A percentile compares a stretch with the other conserved stretches of the same genome.
These are phyloP conservation scores for Syncephalis fuscata DNA, from an alignment of 371 early-diverging fungal species.

Conservation along the genomic window DNA sequence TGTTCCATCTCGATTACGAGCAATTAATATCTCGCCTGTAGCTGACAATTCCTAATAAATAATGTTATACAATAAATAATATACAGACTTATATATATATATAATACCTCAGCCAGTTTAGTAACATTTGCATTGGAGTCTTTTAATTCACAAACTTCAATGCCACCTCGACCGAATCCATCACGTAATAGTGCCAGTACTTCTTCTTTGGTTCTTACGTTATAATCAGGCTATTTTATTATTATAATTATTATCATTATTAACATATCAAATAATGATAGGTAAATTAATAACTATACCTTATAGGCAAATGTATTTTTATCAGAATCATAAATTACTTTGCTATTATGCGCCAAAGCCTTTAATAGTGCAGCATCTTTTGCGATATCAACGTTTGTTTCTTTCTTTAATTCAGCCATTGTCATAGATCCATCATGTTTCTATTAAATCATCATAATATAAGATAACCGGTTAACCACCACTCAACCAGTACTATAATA, in stretches of 20 bases:
- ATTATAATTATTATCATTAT: background rate
- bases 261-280: background rate
- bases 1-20: slow-evolving; percentile 54
- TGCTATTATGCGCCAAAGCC: slow-evolving; percentile 38
- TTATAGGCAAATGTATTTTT: slow-evolving; percentile 50
- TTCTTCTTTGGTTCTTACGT: slow-evolving; percentile 58
- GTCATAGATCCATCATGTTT: slow-evolving; percentile 42
- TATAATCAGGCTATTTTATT: slow-evolving; percentile 43
- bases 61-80: background rate
- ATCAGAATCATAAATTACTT: slow-evolving; percentile 36
- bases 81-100: too few relatives aligned
- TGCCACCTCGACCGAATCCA: slow-evolving; percentile 42
- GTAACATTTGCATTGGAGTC: slow-evolving; percentile 61
- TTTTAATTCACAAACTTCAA: slow-evolving; percentile 60
- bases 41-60: slow-evolving; percentile 36
- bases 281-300: slow-evolving; percentile 10
- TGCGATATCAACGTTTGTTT: slow-evolving; percentile 36
- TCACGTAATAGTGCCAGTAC: slow-evolving; percentile 39
- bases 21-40: slow-evolving; percentile 47
- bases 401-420: slow-evolving; percentile 34
- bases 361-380: slow-evolving; percentile 33
- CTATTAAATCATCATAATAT: slow-evolving; percentile 10
- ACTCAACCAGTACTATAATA: background rate
- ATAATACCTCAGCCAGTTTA: slow-evolving; percentile 31
- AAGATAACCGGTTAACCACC: background rate